Evolutionary conservation across 106 monocot species (phyloP).

Genomic region (Gastrodia elata): DNA sequence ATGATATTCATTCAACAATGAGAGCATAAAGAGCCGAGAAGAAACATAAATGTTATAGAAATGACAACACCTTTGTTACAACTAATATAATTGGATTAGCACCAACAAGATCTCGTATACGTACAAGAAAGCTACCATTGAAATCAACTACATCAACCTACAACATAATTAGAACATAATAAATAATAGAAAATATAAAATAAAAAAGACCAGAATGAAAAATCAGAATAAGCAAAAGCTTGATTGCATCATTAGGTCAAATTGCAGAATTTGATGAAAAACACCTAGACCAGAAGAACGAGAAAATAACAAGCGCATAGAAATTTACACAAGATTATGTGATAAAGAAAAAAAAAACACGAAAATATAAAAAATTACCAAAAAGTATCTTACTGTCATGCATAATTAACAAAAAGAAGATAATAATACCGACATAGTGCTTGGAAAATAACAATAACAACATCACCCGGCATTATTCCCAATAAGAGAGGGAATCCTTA

Average conservation of each 20-base stretch:
- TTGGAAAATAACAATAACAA: neutral
- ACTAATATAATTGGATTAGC: slow-evolving; percentile 97
- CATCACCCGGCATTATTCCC: no score
- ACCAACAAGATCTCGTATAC: slow-evolving; percentile 88
- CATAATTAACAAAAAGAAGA: neutral
- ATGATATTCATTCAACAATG: neutral
- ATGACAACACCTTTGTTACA: slow-evolving; percentile 64
- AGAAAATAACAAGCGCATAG: neutral
- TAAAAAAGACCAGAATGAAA: neutral
- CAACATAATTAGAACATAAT: slow-evolving; percentile 16
- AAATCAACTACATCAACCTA: slow-evolving; percentile 99
- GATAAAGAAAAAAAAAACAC: neutral
- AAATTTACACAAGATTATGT: neutral
- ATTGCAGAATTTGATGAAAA: neutral
- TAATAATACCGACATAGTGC: neutral
- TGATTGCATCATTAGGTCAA: neutral
- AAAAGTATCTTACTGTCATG: slow-evolving; percentile 4
- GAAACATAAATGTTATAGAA: neutral
- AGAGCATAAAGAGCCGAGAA: slow-evolving; percentile 8
- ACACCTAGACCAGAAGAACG: neutral
- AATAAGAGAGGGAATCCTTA: no score
- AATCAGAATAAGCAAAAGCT: neutral
- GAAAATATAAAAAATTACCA: neutral
- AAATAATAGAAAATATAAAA: no score
- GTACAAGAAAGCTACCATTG: slow-evolving; percentile 94